Percentiles rank a stretch among this genome's conserved stretches.
Conservation (phyloP, 306 rosid genomes). For the Glycine tomentella region DNA sequence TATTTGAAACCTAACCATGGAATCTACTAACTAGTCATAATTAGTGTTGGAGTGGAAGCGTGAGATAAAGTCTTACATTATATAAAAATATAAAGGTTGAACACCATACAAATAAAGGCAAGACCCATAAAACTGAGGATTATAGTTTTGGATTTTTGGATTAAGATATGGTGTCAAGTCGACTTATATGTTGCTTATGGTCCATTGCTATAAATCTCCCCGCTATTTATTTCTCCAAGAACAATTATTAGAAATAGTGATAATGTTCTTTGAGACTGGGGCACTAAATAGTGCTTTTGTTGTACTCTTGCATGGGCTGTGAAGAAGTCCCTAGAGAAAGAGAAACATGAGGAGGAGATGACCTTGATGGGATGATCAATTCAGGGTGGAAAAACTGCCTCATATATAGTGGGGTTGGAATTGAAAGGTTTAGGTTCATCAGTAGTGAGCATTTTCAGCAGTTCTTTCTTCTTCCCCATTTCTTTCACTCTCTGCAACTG, state of each 20-base stretch:
- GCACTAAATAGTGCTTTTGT: constrained; percentile 25
- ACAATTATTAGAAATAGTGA: not conserved
- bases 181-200: no score
- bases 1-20: not conserved
- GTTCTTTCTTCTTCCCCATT: constrained; percentile 77
- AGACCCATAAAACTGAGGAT: no score
- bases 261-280: constrained; percentile 43
- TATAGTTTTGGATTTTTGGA: no score
- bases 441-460: constrained; percentile 43
- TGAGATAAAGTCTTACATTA: no score
- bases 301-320: constrained; percentile 36
- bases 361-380: constrained; percentile 29
- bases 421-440: constrained; percentile 44
- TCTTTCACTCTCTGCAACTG: constrained; percentile 79
- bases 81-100: no score
- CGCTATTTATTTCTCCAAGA: no score
- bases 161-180: no score
- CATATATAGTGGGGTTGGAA: constrained; percentile 38
- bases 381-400: constrained; percentile 57
- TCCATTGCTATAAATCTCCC: no score
- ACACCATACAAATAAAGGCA: no score
- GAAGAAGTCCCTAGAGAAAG: constrained; percentile 64
- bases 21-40: not conserved
- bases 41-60: no score
- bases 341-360: constrained; percentile 52